Conservation (phyloP, 2,329 filamentous ascomycete genomes). For the Hypoxylon sp. region DNA sequence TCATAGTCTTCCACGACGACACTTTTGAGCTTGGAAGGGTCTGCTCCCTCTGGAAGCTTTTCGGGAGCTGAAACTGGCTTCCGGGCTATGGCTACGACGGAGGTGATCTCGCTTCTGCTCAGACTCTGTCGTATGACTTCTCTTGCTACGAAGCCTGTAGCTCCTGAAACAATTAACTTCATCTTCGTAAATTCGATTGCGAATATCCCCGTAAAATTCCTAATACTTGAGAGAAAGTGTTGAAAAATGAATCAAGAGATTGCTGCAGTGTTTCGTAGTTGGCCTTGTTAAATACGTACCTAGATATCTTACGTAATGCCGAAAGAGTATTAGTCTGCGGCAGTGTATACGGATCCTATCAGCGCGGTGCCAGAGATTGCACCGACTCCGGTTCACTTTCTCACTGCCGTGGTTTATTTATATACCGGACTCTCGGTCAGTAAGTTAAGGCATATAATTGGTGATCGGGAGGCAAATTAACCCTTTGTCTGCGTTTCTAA, state of each 20-base stretch:
- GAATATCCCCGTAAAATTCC: neutral
- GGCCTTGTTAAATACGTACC: neutral
- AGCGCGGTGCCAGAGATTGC: conserved; percentile 2
- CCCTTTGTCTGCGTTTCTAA: neutral
- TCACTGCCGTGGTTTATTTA: neutral
- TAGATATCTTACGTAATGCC: neutral
- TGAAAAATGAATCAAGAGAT: neutral
- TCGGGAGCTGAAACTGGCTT: conserved; percentile 53
- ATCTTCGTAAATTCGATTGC: conserved; percentile 6
- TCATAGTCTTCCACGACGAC: conserved; percentile 59
- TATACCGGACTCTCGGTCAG: neutral
- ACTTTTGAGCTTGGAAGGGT: conserved; percentile 58
- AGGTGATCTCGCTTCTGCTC: conserved; percentile 55
- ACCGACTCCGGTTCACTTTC: conserved; percentile 6
- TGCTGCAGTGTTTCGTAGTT: neutral
- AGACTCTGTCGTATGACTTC: conserved; percentile 63
- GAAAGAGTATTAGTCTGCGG: conserved; percentile 5
- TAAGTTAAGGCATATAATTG: neutral
- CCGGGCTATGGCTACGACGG: conserved; percentile 60
- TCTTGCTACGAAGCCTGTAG: conserved; percentile 55
- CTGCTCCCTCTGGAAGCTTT: conserved; percentile 42
- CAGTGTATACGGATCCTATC: conserved; percentile 6
- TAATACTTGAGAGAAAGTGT: neutral
- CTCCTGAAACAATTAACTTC: conserved; percentile 41
- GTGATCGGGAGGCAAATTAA: neutral